Evolutionary conservation across 73 alveolate genomes (phyloP).

Genomic region (Paramecium sexaurelia): DNA sequence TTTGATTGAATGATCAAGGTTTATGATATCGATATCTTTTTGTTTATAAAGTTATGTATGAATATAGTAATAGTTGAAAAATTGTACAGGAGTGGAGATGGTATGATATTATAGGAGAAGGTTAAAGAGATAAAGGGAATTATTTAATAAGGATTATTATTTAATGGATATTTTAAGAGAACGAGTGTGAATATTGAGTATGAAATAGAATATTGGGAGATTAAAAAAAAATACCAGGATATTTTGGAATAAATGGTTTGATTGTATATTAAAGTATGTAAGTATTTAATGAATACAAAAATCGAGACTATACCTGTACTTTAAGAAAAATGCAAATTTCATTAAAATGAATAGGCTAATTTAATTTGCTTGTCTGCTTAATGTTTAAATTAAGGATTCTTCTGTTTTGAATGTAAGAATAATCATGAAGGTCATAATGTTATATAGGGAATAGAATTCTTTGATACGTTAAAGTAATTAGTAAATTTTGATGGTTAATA

Average conservation of each 20-base stretch:
- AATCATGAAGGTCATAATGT: slow-evolving; percentile 11
- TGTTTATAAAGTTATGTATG: no score
- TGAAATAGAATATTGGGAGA: no score
- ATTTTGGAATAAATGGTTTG: neutral
- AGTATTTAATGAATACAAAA: neutral
- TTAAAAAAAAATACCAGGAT: neutral
- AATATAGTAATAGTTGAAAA: no score
- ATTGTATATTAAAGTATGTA: neutral
- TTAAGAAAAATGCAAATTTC: neutral
- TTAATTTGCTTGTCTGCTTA: neutral
- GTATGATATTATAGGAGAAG: no score
- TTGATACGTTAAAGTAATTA: neutral
- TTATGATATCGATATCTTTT: no score
- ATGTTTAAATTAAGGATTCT: neutral
- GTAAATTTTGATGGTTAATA: neutral
- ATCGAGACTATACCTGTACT: neutral
- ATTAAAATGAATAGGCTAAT: neutral
- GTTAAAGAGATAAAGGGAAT: no score
- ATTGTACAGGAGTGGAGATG: no score
- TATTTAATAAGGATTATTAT: no score
- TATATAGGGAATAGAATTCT: neutral
- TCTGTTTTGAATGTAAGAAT: neutral
- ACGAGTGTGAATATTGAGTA: no score
- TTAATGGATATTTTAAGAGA: no score
- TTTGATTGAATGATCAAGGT: no score